A percentile compares a stretch with the other conserved stretches of the same genome.
Evolutionary conservation across 495 filamentous ascomycete genomes (phyloP).

Genomic region (Mycothermus thermophilus): DNA sequence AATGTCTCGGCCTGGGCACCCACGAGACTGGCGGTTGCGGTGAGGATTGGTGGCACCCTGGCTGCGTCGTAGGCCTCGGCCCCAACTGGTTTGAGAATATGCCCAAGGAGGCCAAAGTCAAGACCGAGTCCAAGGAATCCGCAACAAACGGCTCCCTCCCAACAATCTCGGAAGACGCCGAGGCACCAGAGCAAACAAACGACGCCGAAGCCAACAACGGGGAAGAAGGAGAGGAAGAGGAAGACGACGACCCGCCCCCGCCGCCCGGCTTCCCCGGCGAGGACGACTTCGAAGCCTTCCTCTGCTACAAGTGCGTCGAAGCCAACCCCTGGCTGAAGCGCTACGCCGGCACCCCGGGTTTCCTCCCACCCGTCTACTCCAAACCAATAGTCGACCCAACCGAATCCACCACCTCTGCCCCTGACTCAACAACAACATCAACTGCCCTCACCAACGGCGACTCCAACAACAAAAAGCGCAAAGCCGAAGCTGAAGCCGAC

Average conservation of each 20-base stretch:
- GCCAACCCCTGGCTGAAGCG: conserved; percentile 82
- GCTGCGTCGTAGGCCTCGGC: conserved; percentile 73
- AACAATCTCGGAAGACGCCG: conserved; percentile 27
- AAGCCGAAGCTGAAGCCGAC: conserved; percentile 34
- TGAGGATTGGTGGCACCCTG: conserved; percentile 98
- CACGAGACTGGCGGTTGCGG: conserved; percentile 77
- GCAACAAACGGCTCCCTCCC: conserved; percentile 14
- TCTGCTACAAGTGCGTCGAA: conserved; percentile 90
- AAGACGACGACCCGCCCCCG: conserved; percentile 40
- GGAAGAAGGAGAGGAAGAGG: conserved; percentile 22
- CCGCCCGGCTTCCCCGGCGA: conserved; percentile 80
- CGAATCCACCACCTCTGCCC: neutral
- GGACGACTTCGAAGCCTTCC: conserved; percentile 73
- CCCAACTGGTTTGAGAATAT: conserved; percentile 42
- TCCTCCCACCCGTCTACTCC: conserved; percentile 53
- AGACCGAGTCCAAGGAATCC: conserved; percentile 5
- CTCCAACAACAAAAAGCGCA: conserved; percentile 53
- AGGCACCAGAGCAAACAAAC: conserved; percentile 12
- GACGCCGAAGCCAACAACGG: conserved; percentile 7
- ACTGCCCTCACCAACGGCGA: conserved; percentile 2
- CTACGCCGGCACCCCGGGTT: conserved; percentile 74
- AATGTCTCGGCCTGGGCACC: conserved; percentile 78
- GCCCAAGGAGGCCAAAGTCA: conserved; percentile 23
- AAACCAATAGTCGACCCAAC: conserved; percentile 10
- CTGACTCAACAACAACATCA: neutral